Percentiles rank a stretch among this genome's conserved stretches.
phyloP scores from a whole-genome alignment of 768 basidiomycete genomes.

The Chalciporus pseudorubinellus region DNA sequence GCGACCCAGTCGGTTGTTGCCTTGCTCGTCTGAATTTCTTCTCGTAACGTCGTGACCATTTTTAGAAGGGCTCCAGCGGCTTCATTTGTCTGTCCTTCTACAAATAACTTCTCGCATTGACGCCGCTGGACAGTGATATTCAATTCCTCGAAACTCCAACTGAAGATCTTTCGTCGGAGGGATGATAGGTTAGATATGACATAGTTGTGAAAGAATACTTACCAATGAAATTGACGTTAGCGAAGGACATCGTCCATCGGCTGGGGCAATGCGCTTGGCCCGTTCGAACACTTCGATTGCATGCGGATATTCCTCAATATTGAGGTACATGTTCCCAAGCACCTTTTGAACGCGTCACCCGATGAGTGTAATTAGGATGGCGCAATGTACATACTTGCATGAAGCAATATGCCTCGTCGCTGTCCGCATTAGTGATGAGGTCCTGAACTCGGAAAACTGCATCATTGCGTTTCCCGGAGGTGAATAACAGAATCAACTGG shows the following conservation, averaged over 20 bases:
- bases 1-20: slow-evolving; percentile 2
- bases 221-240: slow-evolving; percentile 4
- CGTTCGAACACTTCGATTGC: slow-evolving; percentile 2
- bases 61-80: slow-evolving; percentile 11
- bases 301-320: neutral
- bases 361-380: neutral
- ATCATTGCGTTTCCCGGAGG: neutral
- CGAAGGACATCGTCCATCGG: too few relatives aligned
- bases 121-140: slow-evolving; percentile 4
- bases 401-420: neutral
- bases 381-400: neutral
- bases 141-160: slow-evolving; percentile 12
- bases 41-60: slow-evolving; percentile 1
- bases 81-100: slow-evolving; percentile 10
- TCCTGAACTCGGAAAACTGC: neutral
- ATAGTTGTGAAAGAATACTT: neutral
- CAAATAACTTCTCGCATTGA: too few relatives aligned
- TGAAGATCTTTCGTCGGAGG: slow-evolving; percentile 10
- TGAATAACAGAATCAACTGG: neutral
- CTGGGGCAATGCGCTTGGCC: neutral
- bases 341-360: neutral
- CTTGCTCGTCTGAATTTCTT: neutral
- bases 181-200: too few relatives aligned
- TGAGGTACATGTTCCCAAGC: neutral
- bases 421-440: neutral